A percentile compares a stretch with the other conserved stretches of the same genome.
These are phyloP conservation scores for Picea sitchensis DNA, from an alignment of 75 land plant species.

Conservation along the genomic window DNA sequence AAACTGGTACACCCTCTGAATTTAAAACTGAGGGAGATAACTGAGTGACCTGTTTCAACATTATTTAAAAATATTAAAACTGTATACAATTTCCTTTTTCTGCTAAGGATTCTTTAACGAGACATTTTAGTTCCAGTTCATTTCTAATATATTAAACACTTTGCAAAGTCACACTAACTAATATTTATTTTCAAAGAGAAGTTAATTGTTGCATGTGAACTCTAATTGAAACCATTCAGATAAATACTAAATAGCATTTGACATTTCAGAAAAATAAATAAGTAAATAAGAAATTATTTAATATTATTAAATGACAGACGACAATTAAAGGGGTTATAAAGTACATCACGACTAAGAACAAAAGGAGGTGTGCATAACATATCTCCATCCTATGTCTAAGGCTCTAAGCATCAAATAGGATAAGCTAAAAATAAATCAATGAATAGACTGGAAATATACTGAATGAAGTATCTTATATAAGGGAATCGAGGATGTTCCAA, in stretches of 20 bases:
- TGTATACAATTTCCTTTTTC: neutral
- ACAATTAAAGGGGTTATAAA: no score
- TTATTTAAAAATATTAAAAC: neutral
- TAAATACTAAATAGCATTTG: no score
- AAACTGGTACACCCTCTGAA: slow-evolving; percentile 75
- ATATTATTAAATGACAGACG: no score
- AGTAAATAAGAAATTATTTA: no score
- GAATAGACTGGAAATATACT: neutral
- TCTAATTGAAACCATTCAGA: no score
- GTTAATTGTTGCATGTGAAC: no score
- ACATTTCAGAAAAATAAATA: no score
- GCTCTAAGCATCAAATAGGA: neutral
- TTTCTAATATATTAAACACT: neutral
- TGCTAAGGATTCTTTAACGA: neutral
- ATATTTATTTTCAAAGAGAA: neutral
- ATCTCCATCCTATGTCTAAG: neutral
- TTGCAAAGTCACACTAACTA: neutral
- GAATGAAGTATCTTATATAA: neutral
- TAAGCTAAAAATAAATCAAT: neutral
- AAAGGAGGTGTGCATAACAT: neutral
- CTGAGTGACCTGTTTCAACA: slow-evolving; percentile 56
- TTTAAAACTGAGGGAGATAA: slow-evolving; percentile 68
- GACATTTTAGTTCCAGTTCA: neutral
- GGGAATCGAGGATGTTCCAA: neutral
- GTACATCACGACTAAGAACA: neutral